A percentile compares a stretch with the other conserved stretches of the same genome.
Evolutionary conservation across 2,329 filamentous ascomycete genomes (phyloP).

Genomic region (Parafenestella ontariensis): DNA sequence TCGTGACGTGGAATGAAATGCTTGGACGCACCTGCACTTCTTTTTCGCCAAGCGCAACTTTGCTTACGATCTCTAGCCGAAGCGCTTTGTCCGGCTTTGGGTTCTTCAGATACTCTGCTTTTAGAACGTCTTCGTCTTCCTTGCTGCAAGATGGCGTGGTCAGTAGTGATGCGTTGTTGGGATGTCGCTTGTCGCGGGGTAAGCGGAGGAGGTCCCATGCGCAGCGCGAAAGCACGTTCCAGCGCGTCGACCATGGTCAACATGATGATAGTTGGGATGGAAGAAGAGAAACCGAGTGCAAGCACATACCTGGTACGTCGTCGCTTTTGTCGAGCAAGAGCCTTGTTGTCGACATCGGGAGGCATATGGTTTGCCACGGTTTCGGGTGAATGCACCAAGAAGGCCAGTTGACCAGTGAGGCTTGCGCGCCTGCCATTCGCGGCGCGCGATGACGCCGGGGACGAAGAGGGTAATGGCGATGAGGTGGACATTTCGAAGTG

Average conservation of each 20-base stretch:
- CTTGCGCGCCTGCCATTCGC: constrained; percentile 36
- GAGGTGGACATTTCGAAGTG: constrained; percentile 27
- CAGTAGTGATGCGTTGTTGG: constrained; percentile 34
- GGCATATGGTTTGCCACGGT: constrained; percentile 63
- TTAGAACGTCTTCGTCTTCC: constrained; percentile 87
- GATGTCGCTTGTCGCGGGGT: constrained; percentile 27
- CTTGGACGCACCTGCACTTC: constrained; percentile 82
- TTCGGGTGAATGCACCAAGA: constrained; percentile 66
- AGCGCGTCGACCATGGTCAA: constrained; percentile 38
- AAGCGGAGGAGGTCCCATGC: constrained; percentile 27
- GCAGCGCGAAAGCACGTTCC: constrained; percentile 34
- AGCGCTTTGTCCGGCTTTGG: constrained; percentile 91
- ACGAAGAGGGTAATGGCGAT: constrained; percentile 36
- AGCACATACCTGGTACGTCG: constrained; percentile 65
- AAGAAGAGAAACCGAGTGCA: constrained; percentile 14
- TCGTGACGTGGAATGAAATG: constrained; percentile 33
- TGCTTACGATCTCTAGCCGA: constrained; percentile 82
- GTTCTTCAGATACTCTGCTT: constrained; percentile 83
- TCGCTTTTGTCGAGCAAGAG: constrained; percentile 66
- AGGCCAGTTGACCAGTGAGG: constrained; percentile 54
- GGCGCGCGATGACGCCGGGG: constrained; percentile 25
- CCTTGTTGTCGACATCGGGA: constrained; percentile 65
- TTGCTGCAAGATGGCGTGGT: constrained; percentile 43
- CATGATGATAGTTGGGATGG: constrained; percentile 17
- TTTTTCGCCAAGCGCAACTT: constrained; percentile 89